These are phyloP conservation scores for Niveomyces coronatus DNA, from an alignment of 2,329 filamentous ascomycete species.

Conservation along the genomic window DNA sequence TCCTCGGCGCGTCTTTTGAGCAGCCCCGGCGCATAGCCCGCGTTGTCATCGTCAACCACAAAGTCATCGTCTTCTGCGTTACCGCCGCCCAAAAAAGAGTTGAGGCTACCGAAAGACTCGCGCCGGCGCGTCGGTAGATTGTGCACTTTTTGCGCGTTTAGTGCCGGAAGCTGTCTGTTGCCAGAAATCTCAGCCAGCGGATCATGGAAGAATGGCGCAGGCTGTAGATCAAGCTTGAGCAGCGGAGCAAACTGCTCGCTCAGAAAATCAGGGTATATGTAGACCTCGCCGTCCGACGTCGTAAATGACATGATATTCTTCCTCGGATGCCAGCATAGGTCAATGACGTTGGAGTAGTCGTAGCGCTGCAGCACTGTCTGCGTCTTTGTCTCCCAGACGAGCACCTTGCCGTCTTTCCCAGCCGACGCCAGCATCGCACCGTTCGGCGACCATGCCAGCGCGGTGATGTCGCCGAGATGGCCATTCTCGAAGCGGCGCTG, in stretches of 20 bases:
- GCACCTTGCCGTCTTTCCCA: constrained; percentile 55
- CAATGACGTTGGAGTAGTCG: constrained; percentile 75
- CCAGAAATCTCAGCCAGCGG: constrained; percentile 59
- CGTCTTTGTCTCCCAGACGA: constrained; percentile 83
- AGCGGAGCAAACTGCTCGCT: constrained; percentile 46
- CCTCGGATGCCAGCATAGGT: constrained; percentile 81
- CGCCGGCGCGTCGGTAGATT: constrained; percentile 39
- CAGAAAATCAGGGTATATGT: constrained; percentile 69
- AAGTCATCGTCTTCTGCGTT: constrained; percentile 59
- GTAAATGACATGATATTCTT: constrained; percentile 88
- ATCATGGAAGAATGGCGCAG: constrained; percentile 79
- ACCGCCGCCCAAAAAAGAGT: constrained; percentile 58
- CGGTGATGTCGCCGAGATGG: constrained; percentile 76
- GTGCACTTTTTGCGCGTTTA: constrained; percentile 45
- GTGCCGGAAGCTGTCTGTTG: constrained; percentile 46
- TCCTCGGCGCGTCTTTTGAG: constrained; percentile 41
- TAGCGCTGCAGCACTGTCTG: constrained; percentile 71
- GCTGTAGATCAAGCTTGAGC: constrained; percentile 51
- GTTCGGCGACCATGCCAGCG: constrained; percentile 88
- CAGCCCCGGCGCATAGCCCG: constrained; percentile 63
- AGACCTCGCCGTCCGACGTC: constrained; percentile 85
- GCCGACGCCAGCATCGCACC: constrained; percentile 73
- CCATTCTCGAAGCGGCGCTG: constrained; percentile 70
- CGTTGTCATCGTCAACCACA: constrained; percentile 89
- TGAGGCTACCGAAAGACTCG: constrained; percentile 65